Evolutionary conservation across 176 grass and related monocot genomes (phyloP).

Genomic region (Cymbopogon citratus): DNA sequence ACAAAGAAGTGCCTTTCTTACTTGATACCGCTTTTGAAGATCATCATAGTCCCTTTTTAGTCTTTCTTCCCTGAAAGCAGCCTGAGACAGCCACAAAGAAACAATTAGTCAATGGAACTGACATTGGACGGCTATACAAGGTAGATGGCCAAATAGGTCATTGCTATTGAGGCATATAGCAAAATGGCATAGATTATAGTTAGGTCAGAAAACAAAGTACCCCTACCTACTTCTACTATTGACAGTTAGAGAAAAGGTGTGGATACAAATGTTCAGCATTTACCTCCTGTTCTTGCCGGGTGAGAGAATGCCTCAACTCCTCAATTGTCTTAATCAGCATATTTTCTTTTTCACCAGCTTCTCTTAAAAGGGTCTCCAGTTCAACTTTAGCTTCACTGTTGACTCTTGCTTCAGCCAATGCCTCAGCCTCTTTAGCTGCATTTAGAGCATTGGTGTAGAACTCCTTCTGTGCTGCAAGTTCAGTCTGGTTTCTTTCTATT

Average conservation of each 20-base stretch:
- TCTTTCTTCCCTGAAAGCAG: conserved; percentile 94
- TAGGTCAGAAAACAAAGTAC: neutral
- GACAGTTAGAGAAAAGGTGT: neutral
- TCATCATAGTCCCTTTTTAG: conserved; percentile 87
- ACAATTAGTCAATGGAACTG: neutral
- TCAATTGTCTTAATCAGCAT: conserved; percentile 95
- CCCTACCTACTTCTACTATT: neutral
- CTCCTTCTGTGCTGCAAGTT: conserved; percentile 94
- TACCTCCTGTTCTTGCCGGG: conserved; percentile 98
- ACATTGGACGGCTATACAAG: neutral
- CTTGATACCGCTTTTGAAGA: conserved; percentile 97
- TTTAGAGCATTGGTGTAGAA: conserved; percentile 96
- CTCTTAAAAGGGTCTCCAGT: conserved; percentile 80
- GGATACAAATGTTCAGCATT: conserved; percentile 30
- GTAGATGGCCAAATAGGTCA: neutral
- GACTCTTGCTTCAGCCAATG: conserved; percentile 83
- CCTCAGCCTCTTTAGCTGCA: conserved; percentile 95
- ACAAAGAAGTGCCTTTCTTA: conserved; percentile 33
- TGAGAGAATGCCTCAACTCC: conserved; percentile 89
- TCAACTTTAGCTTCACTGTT: conserved; percentile 91
- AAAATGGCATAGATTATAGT: neutral
- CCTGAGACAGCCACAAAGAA: conserved; percentile 40
- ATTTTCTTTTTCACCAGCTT: conserved; percentile 82
- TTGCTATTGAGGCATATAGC: neutral
- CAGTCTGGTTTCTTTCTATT: conserved; percentile 95